Base-by-base conservation (phyloP, 768 basidiomycete genomes). In the Royoungia palumana region DNA sequence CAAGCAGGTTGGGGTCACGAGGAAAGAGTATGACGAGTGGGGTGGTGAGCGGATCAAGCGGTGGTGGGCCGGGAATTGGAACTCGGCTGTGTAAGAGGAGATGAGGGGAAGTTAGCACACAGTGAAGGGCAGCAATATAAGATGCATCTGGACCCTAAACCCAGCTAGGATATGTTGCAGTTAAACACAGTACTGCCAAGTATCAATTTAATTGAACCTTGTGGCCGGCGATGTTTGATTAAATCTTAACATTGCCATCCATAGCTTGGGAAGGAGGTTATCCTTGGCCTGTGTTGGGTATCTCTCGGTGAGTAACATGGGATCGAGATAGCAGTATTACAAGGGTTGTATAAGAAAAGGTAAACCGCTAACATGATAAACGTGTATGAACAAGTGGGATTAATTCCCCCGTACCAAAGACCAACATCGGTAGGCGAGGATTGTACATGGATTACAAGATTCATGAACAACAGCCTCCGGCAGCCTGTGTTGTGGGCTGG, bases 31-130 rank as follows among this genome's bases (percentile, higher is more conserved):
- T 56, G 83, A 91, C 8, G 96, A 99, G 65, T 79, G 82, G 69
- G 95, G 96, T 0, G 82, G 81, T 2, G 94, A 96, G 67, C 78
- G 90, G 51, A 74, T 94, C 50, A 89, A 85, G 66, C 78, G 78
- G 62, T 96, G 96, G 87, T 90, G 87, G 80, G 92, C 92, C 64
- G 85, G 94, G 7, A 97, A 98, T 64, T 89, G 86, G 85, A 89
- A 89, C 60, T 57, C 45, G 0, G 20, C 53, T 1, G 43, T 50
- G 44, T 66, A 53, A 40, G 32, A 13, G 13, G 6, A 3, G 30
- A 32, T 4, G 6, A 28, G 11, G 27, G 27, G 8, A 10, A 25
- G 24, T 25, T 25, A 25, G 24, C 24, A 25, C 8, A 8, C 24
- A 25, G 24, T 25, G 24, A 25, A 25, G 24, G 6, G 30, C 14